Conservation (phyloP, 768 basidiomycete species). For the Termitomyces sp. region DNA sequence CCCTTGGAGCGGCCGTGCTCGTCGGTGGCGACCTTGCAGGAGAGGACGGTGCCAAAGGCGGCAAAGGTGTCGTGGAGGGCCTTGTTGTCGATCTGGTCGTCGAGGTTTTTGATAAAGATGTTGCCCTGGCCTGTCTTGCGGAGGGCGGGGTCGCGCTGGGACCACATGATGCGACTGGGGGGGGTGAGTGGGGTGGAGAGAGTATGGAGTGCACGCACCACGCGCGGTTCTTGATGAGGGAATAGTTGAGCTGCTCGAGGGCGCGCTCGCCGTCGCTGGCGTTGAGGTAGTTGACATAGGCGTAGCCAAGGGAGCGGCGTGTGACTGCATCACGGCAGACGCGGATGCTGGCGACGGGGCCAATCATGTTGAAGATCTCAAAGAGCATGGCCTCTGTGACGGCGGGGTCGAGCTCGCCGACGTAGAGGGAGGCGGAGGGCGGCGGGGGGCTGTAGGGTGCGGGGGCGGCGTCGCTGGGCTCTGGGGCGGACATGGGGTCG, state of each 20-base stretch:
- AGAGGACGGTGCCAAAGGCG: slow-evolving; percentile 96
- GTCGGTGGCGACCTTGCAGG: slow-evolving; percentile 98
- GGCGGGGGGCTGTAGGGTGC: slow-evolving; percentile 58
- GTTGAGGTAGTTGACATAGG: slow-evolving; percentile 99
- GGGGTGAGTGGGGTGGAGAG: neutral
- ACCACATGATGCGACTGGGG: slow-evolving; percentile 98
- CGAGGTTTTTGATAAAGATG: slow-evolving; percentile 99
- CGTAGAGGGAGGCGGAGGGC: slow-evolving; percentile 93
- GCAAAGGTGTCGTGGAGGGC: slow-evolving; percentile 99
- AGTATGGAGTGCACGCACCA: slow-evolving; percentile 48
- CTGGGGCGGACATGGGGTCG: slow-evolving; percentile 73
- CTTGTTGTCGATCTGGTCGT: slow-evolving; percentile 98
- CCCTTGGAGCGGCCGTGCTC: slow-evolving; percentile 94
- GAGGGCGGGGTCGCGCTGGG: slow-evolving; percentile 98
- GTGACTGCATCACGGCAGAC: slow-evolving; percentile 99
- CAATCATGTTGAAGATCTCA: slow-evolving; percentile 99
- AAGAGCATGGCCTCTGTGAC: slow-evolving; percentile 99
- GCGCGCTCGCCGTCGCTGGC: slow-evolving; percentile 95
- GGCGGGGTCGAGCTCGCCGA: slow-evolving; percentile 96
- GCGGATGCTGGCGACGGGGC: slow-evolving; percentile 97
- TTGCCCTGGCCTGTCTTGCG: slow-evolving; percentile 99
- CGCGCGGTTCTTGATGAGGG: slow-evolving; percentile 94
- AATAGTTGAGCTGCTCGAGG: slow-evolving; percentile 98
- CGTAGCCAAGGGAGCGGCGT: slow-evolving; percentile 98
- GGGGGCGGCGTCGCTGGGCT: slow-evolving; percentile 36